Evolutionary conservation across 2,329 filamentous ascomycete genomes (phyloP), one percentile per base, ranked within the genome.

Genomic region (Colletotrichum kahawae): DNA sequence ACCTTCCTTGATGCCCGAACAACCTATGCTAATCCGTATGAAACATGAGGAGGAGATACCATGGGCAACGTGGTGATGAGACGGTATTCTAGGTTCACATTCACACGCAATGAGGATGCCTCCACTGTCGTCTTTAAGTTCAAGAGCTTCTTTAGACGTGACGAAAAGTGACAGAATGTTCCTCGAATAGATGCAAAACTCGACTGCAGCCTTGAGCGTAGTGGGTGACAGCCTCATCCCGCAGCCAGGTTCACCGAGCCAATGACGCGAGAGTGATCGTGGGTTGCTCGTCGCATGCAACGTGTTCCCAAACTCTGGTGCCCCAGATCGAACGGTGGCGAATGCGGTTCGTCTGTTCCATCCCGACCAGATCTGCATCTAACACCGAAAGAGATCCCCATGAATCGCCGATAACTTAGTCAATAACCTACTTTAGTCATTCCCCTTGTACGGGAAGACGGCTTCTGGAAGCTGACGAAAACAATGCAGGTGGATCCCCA

Each of bases 161-260:
- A 43, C 2, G 36, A n/a, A n/a, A 2, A 18, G 16, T 43, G 7
- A 43, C 8, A n/a, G 36, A 43, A n/a, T n/a, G 36, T 43, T 43
- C 36, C 16, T 43, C 16, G 16, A 7, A 43, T 1, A 1, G 14
- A 38, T 7, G 14, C 8, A 2, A 38, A 18, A 16, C 3, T 16
- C 4, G 14, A 16, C 13, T 38, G 7, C 36, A 38, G 36, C 14
- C 36, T 16, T 8, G 1, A 38, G 36, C 7, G 16, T 38, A 13
- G 5, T 43, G 38, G 38, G 0, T 12, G 5, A 12, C 38, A 48
- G 18, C 38, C 38, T 48, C 18, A 48, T 48, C 5, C 3, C n/a
- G 18, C 38, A 48, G 0, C 0, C 9, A n/a, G 9, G 18, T n/a
- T 0, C 18, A 48, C 1, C 5, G 29, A 21, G 43, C 38, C 38